Evolutionary conservation across 2,329 filamentous ascomycete genomes (phyloP).

Genomic region (Botryotinia narcissicola): DNA sequence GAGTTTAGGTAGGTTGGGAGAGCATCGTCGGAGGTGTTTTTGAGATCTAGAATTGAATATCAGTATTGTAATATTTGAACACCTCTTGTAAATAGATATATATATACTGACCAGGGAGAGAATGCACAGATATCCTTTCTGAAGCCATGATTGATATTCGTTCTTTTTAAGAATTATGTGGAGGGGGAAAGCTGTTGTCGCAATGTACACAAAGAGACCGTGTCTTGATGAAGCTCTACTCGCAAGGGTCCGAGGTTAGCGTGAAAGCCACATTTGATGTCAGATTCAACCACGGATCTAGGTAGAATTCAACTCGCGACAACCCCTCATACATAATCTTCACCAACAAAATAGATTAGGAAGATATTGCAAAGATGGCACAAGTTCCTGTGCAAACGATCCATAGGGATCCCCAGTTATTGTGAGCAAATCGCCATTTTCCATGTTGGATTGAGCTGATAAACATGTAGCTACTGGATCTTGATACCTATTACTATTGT

Average conservation of each 20-base stretch:
- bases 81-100: not conserved
- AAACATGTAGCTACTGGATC: slow-evolving; percentile 84
- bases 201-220: slow-evolving; percentile 29
- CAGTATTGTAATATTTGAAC: not conserved
- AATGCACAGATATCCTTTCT: slow-evolving; percentile 22
- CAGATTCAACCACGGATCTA: slow-evolving; percentile 20
- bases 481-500: slow-evolving; percentile 94
- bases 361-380: slow-evolving; percentile 61
- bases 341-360: not conserved
- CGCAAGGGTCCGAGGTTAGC: slow-evolving; percentile 26
- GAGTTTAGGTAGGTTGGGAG: slow-evolving; percentile 90
- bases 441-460: slow-evolving; percentile 30
- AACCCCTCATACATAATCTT: slow-evolving; percentile 15
- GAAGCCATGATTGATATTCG: slow-evolving; percentile 15
- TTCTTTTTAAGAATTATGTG: slow-evolving; percentile 12
- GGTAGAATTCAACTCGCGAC: slow-evolving; percentile 8
- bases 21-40: slow-evolving; percentile 94
- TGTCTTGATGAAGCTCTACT: slow-evolving; percentile 35
- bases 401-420: slow-evolving; percentile 95
- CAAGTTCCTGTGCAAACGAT: slow-evolving; percentile 89
- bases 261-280: slow-evolving; percentile 34
- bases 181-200: slow-evolving; percentile 18
- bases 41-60: slow-evolving; percentile 66
- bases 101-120: slow-evolving; percentile 25
- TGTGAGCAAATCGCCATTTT: slow-evolving; percentile 58